Conservation (phyloP, 2,329 filamentous ascomycete genomes). For the Paecilomyces fulvus region DNA sequence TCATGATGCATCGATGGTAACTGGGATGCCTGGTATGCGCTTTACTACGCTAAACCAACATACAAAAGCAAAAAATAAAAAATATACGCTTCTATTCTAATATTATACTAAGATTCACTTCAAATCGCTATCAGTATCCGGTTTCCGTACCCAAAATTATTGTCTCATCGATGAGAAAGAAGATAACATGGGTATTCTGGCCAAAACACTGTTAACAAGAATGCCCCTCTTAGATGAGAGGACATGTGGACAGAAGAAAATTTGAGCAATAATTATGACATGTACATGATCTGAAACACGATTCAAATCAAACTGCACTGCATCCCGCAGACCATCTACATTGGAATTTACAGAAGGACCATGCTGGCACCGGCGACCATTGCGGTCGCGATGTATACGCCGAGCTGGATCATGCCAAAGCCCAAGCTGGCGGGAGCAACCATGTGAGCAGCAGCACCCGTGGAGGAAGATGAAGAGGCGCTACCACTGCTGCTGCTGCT, state of each 20-base stretch:
- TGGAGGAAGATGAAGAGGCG: constrained; percentile 14
- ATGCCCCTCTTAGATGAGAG: not conserved
- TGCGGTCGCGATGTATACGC: constrained; percentile 36
- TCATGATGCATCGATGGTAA: too few relatives aligned
- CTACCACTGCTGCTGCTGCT: constrained; percentile 8
- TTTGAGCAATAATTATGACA: not conserved
- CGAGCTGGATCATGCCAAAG: constrained; percentile 34
- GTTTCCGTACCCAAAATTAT: not conserved
- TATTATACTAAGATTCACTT: too few relatives aligned
- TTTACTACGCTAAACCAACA: too few relatives aligned
- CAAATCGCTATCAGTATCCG: too few relatives aligned
- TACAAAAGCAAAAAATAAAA: too few relatives aligned
- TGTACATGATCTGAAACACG: not conserved
- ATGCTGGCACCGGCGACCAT: constrained; percentile 38
- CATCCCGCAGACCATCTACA: not conserved
- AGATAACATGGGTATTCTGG: not conserved
- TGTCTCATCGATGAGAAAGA: not conserved
- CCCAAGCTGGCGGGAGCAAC: constrained; percentile 26
- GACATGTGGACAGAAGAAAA: not conserved
- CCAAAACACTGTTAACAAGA: not conserved
- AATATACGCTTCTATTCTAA: too few relatives aligned
- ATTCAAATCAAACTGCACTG: not conserved
- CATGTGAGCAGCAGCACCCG: constrained; percentile 22
- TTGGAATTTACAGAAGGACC: constrained; percentile 35
- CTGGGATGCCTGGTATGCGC: too few relatives aligned